phyloP scores from a whole-genome alignment of 2,329 filamentous ascomycete species.

The Parafenestella ontariensis region DNA sequence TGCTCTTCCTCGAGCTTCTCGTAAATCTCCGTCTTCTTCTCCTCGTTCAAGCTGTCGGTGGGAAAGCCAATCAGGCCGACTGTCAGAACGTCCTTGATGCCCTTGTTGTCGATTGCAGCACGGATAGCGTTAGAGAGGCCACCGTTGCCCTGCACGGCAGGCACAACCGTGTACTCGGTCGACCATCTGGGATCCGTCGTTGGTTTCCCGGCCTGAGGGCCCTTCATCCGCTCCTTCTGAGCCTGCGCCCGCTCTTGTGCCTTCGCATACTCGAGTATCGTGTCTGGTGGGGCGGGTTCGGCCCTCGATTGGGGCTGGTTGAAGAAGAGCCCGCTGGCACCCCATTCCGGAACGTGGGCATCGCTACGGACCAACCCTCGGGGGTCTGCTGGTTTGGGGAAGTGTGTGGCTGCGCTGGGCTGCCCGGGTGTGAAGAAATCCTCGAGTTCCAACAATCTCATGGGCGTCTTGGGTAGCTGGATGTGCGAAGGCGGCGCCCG shows the following conservation, averaged over 20 bases:
- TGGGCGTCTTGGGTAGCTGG: constrained; percentile 51
- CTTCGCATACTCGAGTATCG: constrained; percentile 73
- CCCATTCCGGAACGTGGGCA: constrained; percentile 79
- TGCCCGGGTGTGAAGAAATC: constrained; percentile 56
- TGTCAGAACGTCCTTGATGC: constrained; percentile 80
- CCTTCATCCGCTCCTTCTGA: constrained; percentile 31
- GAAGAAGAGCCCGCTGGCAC: constrained; percentile 63
- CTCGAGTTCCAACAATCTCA: constrained; percentile 46
- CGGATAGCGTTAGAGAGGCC: constrained; percentile 88
- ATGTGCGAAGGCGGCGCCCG: constrained; percentile 37
- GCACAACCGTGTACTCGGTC: constrained; percentile 83
- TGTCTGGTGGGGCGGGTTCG: constrained; percentile 75
- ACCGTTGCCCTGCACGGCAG: constrained; percentile 89
- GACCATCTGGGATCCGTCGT: constrained; percentile 60
- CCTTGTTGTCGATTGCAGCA: constrained; percentile 73
- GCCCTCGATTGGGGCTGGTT: constrained; percentile 82
- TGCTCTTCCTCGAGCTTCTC: constrained; percentile 81
- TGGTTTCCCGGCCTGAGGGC: constrained; percentile 26
- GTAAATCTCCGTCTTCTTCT: constrained; percentile 82
- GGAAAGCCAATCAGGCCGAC: constrained; percentile 94
- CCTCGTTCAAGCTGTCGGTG: constrained; percentile 79
- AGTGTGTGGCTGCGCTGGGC: constrained; percentile 60
- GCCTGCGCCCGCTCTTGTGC: constrained; percentile 49
- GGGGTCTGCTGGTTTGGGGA: constrained; percentile 57
- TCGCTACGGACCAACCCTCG: constrained; percentile 72